Base-by-base conservation (phyloP, 225 moss, liverwort and hornwort genomes). In the Pseudisothecium myosuroides region DNA sequence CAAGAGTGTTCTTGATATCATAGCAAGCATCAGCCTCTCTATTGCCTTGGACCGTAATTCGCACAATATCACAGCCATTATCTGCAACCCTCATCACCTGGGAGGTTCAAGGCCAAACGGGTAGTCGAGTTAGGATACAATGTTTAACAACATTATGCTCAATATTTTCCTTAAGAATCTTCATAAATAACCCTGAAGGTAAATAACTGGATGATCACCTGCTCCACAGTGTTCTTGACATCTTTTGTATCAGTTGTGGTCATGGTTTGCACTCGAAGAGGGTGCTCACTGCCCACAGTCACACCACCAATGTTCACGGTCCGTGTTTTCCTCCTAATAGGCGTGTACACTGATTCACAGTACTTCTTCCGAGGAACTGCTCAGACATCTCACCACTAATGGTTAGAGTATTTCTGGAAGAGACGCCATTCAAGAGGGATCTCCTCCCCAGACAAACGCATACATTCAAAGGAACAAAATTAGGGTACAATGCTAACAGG, bases 221-320 rank as follows among this genome's bases (percentile, higher is more conserved):
- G 99, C 72, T 96, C 97, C 68, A 97, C 96, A 71, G 93, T 97
- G 91, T 92, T 96, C 54, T 90, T 88, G 59, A 99, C 95, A 91
- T 99, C 97, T 88, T 97, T 99, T 14, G 97, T 99, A 88, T 99
- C 99, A 76, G 99, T 97, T 83, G 99, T 99, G 81, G 99, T 99
- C 99, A 99, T 99, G 75, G 99, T 99, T 92, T 99, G 99, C 91
- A 96, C 96, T 36, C 99, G 94, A 89, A 99, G 92, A 14, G 96
- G 95, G 82, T 97, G 96, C 85, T 96, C 99, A 87, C 99, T 99
- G 83, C 97, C 99, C 32, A 99, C 96, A 22, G 95, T 94, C 84
- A 99, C 97, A 87, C 91, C 92, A 84, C 99, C 99, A 60, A 99
- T 90, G 90, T 95, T 92, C 75, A 99, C 93, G 7, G 97, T 97